Evolutionary conservation across 2,329 filamentous ascomycete genomes (phyloP), one percentile per base, ranked within the genome.

Genomic region (Myotisia sp.): DNA sequence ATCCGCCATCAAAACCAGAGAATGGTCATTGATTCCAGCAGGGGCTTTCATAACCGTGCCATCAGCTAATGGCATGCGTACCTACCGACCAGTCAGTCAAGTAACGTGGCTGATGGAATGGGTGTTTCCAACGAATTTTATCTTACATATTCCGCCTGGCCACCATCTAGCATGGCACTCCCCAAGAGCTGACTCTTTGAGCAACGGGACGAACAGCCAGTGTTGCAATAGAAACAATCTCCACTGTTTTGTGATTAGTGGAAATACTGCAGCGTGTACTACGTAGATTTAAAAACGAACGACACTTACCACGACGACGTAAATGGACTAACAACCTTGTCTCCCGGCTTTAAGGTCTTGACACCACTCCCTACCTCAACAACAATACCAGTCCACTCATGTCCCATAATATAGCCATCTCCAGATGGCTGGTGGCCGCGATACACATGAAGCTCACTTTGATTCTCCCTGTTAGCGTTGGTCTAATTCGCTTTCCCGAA

Each of bases 1-100:
- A 51, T 93, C 85, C 10, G 82, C 84, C 85, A 93, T 92, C 17
- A 93, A 68, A 5, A 92, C 74, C 31, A 92, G 65, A 22, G 74
- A 74, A 43, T 79, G 70, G 45, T 87, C 77, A 13, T 77, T 71
- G 38, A 92, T 78, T 6, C 68, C 71, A 2, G 71, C 56, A 0
- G 80, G 79, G 0, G 83, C 77, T 48, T 76, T 78, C 50, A 85
- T 69, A n/a, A 78, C 71, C 1, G 83, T 92, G 22, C 74, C 74
- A 49, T 92, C 84, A 7, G 85, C 85, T 36, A 78, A 62, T 0
- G 86, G 86, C 9, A 92, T 70, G 21, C 83, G 75, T 33, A 86
- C 63, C 53, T 67, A 48, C 27, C 47, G 46, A 33, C 47, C 26
- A 35, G 10, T 19, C 9, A 17, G 18, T 17, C 16, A 26, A 8